A percentile compares a stretch with the other conserved stretches of the same genome.
phyloP scores from a whole-genome alignment of 768 basidiomycete species.

The Pisolithus microcarpus region DNA sequence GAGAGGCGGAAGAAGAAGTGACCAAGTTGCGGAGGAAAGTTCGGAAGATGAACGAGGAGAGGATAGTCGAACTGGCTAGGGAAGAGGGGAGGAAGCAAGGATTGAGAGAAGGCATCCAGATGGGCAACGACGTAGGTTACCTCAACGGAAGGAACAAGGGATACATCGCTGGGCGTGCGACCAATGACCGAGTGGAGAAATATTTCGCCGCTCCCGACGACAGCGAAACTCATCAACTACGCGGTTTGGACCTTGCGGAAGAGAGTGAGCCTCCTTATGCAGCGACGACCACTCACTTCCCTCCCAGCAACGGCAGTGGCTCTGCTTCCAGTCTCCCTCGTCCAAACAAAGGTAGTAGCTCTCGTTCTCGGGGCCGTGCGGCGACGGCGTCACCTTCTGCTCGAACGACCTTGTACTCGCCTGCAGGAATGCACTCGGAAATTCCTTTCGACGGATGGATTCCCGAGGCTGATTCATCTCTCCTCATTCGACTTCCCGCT shows the following conservation, averaged over 20 bases:
- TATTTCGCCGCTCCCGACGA: constrained; percentile 26
- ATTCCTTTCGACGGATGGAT: constrained; percentile 61
- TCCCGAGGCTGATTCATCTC: constrained; percentile 45
- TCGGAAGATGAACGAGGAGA: constrained; percentile 51
- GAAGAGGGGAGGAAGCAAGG: constrained; percentile 64
- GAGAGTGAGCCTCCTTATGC: constrained; percentile 19
- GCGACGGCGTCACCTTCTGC: constrained; percentile 21
- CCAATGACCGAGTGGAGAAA: constrained; percentile 24
- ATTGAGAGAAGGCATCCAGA: constrained; percentile 46
- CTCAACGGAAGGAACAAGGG: constrained; percentile 31
- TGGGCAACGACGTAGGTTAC: constrained; percentile 42
- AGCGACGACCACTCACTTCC: constrained; percentile 17
- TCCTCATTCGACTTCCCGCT: constrained; percentile 54
- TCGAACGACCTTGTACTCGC: constrained; percentile 37
- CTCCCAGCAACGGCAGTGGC: constrained; percentile 7
- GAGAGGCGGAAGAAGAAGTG: constrained; percentile 58
- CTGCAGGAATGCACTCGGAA: constrained; percentile 31
- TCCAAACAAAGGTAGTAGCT: constrained; percentile 9
- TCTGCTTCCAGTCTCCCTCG: constrained; percentile 8
- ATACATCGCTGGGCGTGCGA: constrained; percentile 22
- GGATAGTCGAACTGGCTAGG: constrained; percentile 45
- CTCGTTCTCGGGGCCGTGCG: constrained; percentile 10
- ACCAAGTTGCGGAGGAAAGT: constrained; percentile 46
- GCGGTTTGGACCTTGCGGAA: constrained; percentile 16
- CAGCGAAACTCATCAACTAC: constrained; percentile 19